A percentile compares a stretch with the other conserved stretches of the same genome.
phyloP scores from a whole-genome alignment of 306 rosid species.

The Hylodesmum podocarpum region DNA sequence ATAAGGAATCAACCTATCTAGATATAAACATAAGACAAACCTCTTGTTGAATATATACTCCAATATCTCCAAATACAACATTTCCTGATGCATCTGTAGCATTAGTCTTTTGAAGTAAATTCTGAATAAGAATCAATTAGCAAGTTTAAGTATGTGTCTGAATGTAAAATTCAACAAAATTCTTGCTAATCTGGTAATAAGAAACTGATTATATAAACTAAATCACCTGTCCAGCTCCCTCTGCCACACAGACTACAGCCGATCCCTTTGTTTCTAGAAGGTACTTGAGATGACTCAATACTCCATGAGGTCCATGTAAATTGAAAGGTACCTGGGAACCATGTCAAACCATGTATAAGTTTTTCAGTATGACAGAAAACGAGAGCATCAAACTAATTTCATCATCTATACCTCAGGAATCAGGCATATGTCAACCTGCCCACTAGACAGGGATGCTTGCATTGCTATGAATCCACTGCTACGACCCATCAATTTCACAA shows the following conservation, averaged over 20 bases:
- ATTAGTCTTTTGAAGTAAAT: conserved; percentile 80
- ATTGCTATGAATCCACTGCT: conserved; percentile 98
- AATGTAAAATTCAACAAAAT: neutral
- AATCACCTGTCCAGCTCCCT: conserved; percentile 98
- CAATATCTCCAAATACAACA: conserved; percentile 78
- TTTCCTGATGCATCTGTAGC: conserved; percentile 97
- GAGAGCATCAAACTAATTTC: neutral
- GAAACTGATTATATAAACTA: neutral
- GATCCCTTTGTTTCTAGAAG: conserved; percentile 92
- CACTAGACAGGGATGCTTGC: conserved; percentile 96
- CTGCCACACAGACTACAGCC: conserved; percentile 90
- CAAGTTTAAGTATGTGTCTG: neutral
- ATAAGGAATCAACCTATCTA: neutral
- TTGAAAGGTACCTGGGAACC: conserved; percentile 69
- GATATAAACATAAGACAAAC: conserved; percentile 49
- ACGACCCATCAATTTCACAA: conserved; percentile 99
- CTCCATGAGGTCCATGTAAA: conserved; percentile 85
- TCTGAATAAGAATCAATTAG: conserved; percentile 53
- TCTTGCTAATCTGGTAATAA: neutral
- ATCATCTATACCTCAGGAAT: conserved; percentile 82
- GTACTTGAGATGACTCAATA: conserved; percentile 81
- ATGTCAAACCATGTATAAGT: conserved; percentile 28
- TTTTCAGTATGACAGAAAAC: conserved; percentile 17
- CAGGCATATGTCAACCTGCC: conserved; percentile 92
- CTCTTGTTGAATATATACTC: conserved; percentile 94